Evolutionary conservation across 441 rosid genomes (phyloP).

Genomic region (Macaranga tanarius): DNA sequence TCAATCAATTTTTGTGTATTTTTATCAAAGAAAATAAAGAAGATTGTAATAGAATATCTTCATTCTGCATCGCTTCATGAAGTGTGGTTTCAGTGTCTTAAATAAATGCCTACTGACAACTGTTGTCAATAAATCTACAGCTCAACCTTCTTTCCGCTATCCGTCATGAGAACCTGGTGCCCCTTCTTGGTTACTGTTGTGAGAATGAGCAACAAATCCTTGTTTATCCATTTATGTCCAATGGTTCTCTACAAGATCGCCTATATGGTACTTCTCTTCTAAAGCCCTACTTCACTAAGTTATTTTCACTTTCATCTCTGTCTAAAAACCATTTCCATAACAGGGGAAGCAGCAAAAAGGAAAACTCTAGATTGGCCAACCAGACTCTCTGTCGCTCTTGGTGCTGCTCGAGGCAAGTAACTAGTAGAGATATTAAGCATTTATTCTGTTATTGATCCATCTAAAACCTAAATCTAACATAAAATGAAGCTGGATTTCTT

Average conservation of each 20-base stretch:
- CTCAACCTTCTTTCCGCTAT: constrained; percentile 67
- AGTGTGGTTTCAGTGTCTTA: background rate
- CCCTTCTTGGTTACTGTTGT: constrained; percentile 67
- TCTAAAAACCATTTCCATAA: constrained; percentile 19
- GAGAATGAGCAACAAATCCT: constrained; percentile 78
- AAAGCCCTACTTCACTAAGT: background rate
- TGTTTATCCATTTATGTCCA: constrained; percentile 75
- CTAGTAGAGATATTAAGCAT: background rate
- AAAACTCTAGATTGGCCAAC: constrained; percentile 77
- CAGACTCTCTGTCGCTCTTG: constrained; percentile 72
- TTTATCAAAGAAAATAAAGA: constrained; percentile 2
- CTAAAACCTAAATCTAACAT: background rate
- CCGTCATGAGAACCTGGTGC: constrained; percentile 66
- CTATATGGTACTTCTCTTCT: constrained; percentile 52
- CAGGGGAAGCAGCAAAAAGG: constrained; percentile 71
- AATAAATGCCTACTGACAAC: constrained; percentile 15
- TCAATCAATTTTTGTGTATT: background rate
- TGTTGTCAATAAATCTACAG: constrained; percentile 34
- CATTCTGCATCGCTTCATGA: background rate
- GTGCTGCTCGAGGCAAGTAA: constrained; percentile 69
- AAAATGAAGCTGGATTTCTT: constrained; percentile 2
- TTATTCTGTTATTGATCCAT: background rate
- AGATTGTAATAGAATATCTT: background rate
- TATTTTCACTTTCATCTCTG: constrained; percentile 10
- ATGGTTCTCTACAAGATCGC: constrained; percentile 79